Percentiles rank a stretch among this genome's conserved stretches.
Conservation (phyloP, 2,329 filamentous ascomycete species). For the Ascochyta pisi region DNA sequence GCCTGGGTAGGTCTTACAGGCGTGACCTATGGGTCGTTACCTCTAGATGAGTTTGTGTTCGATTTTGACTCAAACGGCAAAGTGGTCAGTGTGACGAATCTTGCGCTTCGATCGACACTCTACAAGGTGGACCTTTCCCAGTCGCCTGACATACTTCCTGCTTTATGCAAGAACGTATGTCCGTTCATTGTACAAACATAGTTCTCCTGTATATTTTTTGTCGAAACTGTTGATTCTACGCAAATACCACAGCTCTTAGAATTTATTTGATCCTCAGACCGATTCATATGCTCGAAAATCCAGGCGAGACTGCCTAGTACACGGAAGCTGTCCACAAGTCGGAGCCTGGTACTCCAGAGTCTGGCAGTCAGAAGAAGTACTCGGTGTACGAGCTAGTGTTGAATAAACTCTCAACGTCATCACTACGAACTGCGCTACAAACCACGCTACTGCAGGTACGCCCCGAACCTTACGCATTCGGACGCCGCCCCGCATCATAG, state of each 20-base stretch:
- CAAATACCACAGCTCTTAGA: too few species aligned
- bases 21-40: constrained; percentile 31
- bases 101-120: constrained; percentile 21
- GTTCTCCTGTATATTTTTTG: neutral
- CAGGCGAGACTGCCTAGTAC: too few species aligned
- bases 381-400: too few species aligned
- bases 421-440: neutral
- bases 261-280: too few species aligned
- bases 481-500: constrained; percentile 5
- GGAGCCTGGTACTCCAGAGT: too few species aligned
- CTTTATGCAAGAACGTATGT: neutral
- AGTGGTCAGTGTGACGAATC: constrained; percentile 31
- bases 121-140: constrained; percentile 23
- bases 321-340: too few species aligned
- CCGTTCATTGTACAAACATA: neutral
- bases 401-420: too few species aligned
- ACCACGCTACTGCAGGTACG: constrained; percentile 10
- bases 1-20: constrained; percentile 33
- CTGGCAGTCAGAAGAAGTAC: too few species aligned
- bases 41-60: constrained; percentile 36
- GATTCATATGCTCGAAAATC: too few species aligned
- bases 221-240: too few species aligned
- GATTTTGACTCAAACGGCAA: constrained; percentile 26
- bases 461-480: constrained; percentile 3
- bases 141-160: neutral